A percentile compares a stretch with the other conserved stretches of the same genome.
phyloP scores from a whole-genome alignment of 495 filamentous ascomycete genomes.

The Evernia prunastri region DNA sequence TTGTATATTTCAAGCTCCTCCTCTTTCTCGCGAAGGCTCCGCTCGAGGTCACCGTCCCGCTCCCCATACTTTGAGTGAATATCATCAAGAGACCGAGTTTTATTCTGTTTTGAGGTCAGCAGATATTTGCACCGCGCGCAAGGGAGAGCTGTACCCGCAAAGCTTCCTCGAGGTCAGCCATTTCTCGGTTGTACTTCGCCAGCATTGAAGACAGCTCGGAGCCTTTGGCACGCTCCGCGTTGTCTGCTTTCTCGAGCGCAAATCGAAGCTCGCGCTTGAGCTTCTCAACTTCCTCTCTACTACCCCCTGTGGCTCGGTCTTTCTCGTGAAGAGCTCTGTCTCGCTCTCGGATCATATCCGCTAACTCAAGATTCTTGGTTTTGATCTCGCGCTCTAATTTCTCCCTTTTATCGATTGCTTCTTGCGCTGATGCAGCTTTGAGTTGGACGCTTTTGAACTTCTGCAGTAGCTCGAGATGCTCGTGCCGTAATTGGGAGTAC shows the following conservation, averaged over 20 bases:
- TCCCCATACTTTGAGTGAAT: constrained; percentile 67
- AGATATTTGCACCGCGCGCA: not conserved
- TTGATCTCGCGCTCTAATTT: constrained; percentile 96
- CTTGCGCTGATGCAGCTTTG: constrained; percentile 92
- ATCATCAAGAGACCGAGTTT: constrained; percentile 84
- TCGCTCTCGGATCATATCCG: constrained; percentile 96
- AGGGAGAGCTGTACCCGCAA: constrained; percentile 48
- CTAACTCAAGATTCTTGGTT: constrained; percentile 95
- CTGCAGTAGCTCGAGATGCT: constrained; percentile 89
- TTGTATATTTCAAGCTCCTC: constrained; percentile 97
- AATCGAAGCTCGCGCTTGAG: constrained; percentile 92
- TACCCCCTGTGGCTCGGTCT: constrained; percentile 74
- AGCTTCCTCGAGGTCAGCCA: constrained; percentile 91
- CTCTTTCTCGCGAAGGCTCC: constrained; percentile 81
- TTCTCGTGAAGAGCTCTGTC: constrained; percentile 92
- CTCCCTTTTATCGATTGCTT: constrained; percentile 90
- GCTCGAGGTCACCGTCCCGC: constrained; percentile 76
- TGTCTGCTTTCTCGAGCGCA: constrained; percentile 87
- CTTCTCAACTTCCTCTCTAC: constrained; percentile 93
- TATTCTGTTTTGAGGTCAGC: constrained; percentile 47
- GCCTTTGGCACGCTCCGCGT: constrained; percentile 85
- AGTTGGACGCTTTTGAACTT: constrained; percentile 94
- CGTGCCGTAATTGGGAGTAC: constrained; percentile 90
- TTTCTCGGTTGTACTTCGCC: constrained; percentile 91
- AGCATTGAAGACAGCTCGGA: constrained; percentile 91